These are phyloP conservation scores for Wickerhamiella azymoides DNA, from an alignment of 805 yeast species.

Conservation along the genomic window DNA sequence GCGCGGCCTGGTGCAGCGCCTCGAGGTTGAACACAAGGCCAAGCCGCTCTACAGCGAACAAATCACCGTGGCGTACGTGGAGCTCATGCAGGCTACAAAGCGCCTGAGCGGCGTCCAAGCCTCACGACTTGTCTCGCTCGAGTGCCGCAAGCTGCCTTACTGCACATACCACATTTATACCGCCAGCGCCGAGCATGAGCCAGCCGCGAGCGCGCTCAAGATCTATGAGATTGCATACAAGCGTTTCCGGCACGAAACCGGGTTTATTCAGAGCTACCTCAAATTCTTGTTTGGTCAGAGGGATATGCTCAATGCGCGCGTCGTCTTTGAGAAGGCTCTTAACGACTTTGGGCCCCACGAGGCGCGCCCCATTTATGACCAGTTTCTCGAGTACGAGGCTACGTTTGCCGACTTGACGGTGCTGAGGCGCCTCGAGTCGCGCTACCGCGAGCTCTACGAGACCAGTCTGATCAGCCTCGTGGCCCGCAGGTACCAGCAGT, in stretches of 20 bases:
- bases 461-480: constrained; percentile 31
- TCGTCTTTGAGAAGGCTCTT: constrained; percentile 65
- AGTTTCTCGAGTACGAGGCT: constrained; percentile 55
- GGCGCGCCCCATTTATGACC: constrained; percentile 35
- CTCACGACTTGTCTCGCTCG: constrained; percentile 58
- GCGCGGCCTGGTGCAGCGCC: constrained; percentile 35
- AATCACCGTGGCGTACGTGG: constrained; percentile 54
- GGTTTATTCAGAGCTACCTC: constrained; percentile 54
- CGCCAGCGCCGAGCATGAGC: constrained; percentile 71
- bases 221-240: constrained; percentile 72
- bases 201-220: constrained; percentile 50
- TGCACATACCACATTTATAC: constrained; percentile 65
- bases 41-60: constrained; percentile 14
- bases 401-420: constrained; percentile 57
- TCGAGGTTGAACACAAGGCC: constrained; percentile 26
- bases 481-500: constrained; percentile 16
- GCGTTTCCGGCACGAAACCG: constrained; percentile 38
- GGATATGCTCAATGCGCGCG: constrained; percentile 63
- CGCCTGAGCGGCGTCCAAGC: constrained; percentile 53
- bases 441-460: constrained; percentile 51
- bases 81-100: constrained; percentile 57
- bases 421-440: constrained; percentile 48
- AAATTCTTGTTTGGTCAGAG: constrained; percentile 54
- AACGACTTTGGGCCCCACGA: constrained; percentile 36
- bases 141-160: constrained; percentile 47